These are phyloP conservation scores for Cudoniella acicularis DNA, from an alignment of 495 filamentous ascomycete species.

Conservation along the genomic window DNA sequence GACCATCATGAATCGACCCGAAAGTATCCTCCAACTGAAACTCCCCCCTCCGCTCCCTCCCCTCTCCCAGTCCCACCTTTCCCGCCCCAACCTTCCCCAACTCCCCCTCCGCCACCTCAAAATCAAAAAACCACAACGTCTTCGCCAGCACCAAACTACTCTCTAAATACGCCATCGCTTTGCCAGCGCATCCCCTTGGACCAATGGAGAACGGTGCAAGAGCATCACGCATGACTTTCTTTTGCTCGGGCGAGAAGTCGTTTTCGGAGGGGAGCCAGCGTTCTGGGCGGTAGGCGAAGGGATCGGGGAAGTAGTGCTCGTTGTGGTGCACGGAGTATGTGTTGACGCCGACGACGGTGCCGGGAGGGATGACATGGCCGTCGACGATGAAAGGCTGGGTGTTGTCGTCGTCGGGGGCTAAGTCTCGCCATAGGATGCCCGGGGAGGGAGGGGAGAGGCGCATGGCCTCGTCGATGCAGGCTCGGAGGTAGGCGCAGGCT, in stretches of 20 bases:
- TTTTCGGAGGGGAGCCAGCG: constrained; percentile 24
- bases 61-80: not conserved
- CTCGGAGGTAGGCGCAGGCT: constrained; percentile 51
- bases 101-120: not conserved
- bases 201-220: constrained; percentile 52
- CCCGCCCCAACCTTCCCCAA: too few relatives aligned
- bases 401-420: constrained; percentile 45
- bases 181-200: constrained; percentile 51
- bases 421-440: constrained; percentile 57
- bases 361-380: constrained; percentile 39
- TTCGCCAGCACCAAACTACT: constrained; percentile 47
- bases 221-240: constrained; percentile 23
- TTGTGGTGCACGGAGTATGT: constrained; percentile 53
- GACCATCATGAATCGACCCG: too few relatives aligned
- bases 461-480: constrained; percentile 55
- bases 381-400: constrained; percentile 45
- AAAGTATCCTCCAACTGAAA: too few relatives aligned
- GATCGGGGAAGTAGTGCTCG: constrained; percentile 45
- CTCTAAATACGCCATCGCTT: constrained; percentile 53
- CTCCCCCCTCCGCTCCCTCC: constrained; percentile 3
- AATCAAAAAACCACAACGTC: constrained; percentile 30
- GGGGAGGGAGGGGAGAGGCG: constrained; percentile 58
- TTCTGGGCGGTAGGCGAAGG: constrained; percentile 35
- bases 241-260: constrained; percentile 8
- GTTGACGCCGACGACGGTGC: constrained; percentile 46